phyloP scores from a whole-genome alignment of 1,284 basidiomycete species.

The Heliocybe sulcata region DNA sequence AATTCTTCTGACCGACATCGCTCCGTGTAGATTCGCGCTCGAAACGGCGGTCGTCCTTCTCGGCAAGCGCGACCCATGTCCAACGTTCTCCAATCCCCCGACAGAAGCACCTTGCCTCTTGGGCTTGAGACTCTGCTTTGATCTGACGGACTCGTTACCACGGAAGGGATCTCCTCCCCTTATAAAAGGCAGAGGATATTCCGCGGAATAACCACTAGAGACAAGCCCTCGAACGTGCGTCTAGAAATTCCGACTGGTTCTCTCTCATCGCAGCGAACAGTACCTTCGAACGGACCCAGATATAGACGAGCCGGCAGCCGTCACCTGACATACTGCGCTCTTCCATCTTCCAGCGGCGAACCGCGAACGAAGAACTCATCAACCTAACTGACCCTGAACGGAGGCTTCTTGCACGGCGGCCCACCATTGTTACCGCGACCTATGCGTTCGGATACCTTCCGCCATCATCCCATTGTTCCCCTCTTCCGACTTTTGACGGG shows the following conservation, averaged over 20 bases:
- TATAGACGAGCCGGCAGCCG: too few relatives aligned
- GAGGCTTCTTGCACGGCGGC: background rate
- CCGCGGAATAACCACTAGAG: too few relatives aligned
- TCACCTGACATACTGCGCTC: background rate
- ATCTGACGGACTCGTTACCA: background rate
- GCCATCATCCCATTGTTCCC: background rate
- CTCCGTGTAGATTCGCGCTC: too few relatives aligned
- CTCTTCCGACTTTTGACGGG: background rate
- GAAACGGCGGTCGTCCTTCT: too few relatives aligned
- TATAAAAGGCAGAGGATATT: too few relatives aligned
- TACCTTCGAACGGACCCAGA: background rate
- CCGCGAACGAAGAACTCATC: background rate
- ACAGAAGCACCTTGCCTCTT: too few relatives aligned
- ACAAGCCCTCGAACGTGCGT: background rate
- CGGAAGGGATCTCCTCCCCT: too few relatives aligned
- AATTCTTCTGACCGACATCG: too few relatives aligned
- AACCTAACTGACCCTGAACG: background rate
- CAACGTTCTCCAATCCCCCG: constrained; percentile 5
- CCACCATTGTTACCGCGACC: background rate
- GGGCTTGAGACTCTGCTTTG: too few relatives aligned
- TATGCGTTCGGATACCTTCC: background rate
- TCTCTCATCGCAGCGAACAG: background rate
- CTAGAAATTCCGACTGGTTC: background rate
- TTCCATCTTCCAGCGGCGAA: background rate
- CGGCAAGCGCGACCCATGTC: background rate